phyloP scores from a whole-genome alignment of 2,329 filamentous ascomycete genomes.

The Exophiala alcalophila region DNA sequence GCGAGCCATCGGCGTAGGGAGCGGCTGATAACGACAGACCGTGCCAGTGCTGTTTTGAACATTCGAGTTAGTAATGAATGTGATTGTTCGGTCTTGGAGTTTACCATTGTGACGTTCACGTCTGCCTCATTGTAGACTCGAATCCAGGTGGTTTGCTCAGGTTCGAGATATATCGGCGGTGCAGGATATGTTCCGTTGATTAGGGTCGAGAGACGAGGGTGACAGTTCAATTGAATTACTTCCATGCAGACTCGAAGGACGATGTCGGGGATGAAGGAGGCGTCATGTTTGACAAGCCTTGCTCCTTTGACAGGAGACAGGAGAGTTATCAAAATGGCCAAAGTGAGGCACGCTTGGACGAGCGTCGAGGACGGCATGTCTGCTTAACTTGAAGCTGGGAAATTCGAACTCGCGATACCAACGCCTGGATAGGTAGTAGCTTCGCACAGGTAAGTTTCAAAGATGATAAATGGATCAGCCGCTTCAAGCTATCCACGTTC shows the following conservation, averaged over 20 bases:
- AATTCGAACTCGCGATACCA: too few relatives aligned
- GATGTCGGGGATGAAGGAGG: conserved; percentile 41
- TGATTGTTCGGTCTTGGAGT: too few relatives aligned
- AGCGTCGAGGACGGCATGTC: neutral
- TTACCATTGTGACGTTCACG: conserved; percentile 57
- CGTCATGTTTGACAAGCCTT: conserved; percentile 19
- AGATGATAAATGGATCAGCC: too few relatives aligned
- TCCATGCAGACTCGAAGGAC: conserved; percentile 46
- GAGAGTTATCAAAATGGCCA: conserved; percentile 3
- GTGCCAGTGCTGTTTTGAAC: conserved; percentile 60
- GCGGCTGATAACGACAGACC: conserved; percentile 59
- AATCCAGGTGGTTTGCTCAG: conserved; percentile 53
- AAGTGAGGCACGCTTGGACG: neutral
- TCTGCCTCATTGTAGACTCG: conserved; percentile 56
- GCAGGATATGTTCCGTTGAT: conserved; percentile 56
- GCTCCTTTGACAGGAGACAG: conserved; percentile 2
- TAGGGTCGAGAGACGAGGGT: conserved; percentile 47
- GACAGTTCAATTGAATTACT: conserved; percentile 46
- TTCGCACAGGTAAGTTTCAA: too few relatives aligned
- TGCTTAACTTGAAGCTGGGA: too few relatives aligned
- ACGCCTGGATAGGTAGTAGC: too few relatives aligned
- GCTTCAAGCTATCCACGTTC: too few relatives aligned
- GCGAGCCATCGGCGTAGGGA: conserved; percentile 63
- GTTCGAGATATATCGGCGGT: conserved; percentile 47
- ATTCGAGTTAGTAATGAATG: neutral